Conservation (phyloP, 2,329 filamentous ascomycete genomes). For the Diaporthe humulicola region DNA sequence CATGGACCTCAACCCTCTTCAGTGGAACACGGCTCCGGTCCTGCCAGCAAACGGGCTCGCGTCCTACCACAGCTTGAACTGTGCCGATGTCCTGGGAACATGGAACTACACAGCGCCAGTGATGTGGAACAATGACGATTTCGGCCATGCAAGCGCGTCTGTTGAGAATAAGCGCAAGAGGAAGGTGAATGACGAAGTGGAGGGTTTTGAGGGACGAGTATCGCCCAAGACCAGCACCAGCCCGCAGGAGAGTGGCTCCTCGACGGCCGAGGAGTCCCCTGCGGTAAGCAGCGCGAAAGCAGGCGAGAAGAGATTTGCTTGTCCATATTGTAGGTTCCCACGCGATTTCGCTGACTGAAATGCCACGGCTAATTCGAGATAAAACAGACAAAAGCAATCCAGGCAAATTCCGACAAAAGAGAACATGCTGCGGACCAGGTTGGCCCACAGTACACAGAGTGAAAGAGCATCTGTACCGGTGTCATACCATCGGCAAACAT, state of each 20-base stretch:
- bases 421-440: slow-evolving; percentile 41
- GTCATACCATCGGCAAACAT: slow-evolving; percentile 41
- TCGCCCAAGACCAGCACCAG: slow-evolving; percentile 36
- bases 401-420: slow-evolving; percentile 38
- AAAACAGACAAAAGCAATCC: slow-evolving; percentile 39
- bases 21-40: slow-evolving; percentile 38
- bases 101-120: slow-evolving; percentile 40
- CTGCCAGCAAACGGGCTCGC: slow-evolving; percentile 6
- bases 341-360: rapidly evolving
- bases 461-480: slow-evolving; percentile 41
- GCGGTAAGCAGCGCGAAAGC: slow-evolving; percentile 16
- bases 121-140: slow-evolving; percentile 23
- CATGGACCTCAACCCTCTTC: slow-evolving; percentile 28
- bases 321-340: slow-evolving; percentile 35
- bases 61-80: slow-evolving; percentile 31
- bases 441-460: slow-evolving; percentile 41
- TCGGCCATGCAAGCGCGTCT: background rate
- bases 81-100: slow-evolving; percentile 33
- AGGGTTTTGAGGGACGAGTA: slow-evolving; percentile 29
- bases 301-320: slow-evolving; percentile 39
- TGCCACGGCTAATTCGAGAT: background rate
- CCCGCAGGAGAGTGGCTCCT: slow-evolving; percentile 27
- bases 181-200: slow-evolving; percentile 19
- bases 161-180: slow-evolving; percentile 38
- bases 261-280: slow-evolving; percentile 31